Evolutionary conservation across 805 yeast genomes (phyloP).

Genomic region (Saccharomycopsis sp.): DNA sequence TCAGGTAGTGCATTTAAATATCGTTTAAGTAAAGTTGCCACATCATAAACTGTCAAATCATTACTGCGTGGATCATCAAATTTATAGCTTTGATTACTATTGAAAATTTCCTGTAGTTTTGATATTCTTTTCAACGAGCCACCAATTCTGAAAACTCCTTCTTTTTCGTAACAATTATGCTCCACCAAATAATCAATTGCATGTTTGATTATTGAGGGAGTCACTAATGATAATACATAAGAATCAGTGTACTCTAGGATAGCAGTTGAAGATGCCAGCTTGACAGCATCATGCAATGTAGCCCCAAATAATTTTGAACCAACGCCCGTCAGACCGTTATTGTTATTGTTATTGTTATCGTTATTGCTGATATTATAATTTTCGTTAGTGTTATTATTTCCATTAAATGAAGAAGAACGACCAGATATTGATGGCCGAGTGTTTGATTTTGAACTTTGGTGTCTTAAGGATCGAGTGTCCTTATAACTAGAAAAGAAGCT

Average conservation of each 20-base stretch:
- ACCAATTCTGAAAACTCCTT: constrained; percentile 89
- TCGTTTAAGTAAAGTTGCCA: constrained; percentile 83
- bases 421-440: not conserved
- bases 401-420: not conserved
- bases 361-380: no score
- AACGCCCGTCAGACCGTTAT: not conserved
- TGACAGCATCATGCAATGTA: constrained; percentile 3
- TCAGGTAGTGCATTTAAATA: constrained; percentile 85
- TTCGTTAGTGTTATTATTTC: no score
- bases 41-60: constrained; percentile 71
- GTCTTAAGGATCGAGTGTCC: constrained; percentile 1
- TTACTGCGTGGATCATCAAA: constrained; percentile 1
- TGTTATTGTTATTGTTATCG: not conserved
- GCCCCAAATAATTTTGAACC: constrained; percentile 9
- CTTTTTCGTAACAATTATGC: constrained; percentile 47
- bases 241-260: not conserved
- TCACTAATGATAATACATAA: constrained; percentile 1
- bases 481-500: constrained; percentile 4
- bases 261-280: not conserved
- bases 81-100: constrained; percentile 56
- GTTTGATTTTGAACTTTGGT: not conserved
- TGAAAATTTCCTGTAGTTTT: constrained; percentile 75
- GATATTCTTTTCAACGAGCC: constrained; percentile 88
- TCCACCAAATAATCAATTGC: constrained; percentile 13
- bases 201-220: constrained; percentile 16